Evolutionary conservation across 202 grass and related monocot species (phyloP).

Genomic region (Schoenoplectus triqueter): DNA sequence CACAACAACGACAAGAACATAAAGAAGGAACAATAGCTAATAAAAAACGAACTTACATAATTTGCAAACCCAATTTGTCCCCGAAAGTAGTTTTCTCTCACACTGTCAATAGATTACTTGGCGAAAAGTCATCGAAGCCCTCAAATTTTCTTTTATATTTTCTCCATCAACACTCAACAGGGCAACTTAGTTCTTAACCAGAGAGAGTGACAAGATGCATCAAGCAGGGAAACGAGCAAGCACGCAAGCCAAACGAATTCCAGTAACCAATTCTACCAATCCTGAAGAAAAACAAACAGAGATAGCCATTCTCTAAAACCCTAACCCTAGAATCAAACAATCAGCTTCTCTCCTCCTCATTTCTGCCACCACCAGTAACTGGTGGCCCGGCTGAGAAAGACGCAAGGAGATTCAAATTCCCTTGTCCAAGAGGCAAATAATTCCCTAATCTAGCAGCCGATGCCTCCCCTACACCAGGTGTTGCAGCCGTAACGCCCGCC

Average conservation of each 20-base stretch:
- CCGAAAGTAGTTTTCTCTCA: not conserved
- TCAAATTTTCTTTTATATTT: slow-evolving; percentile 14
- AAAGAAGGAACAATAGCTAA: slow-evolving; percentile 35
- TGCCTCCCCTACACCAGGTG: slow-evolving; percentile 57
- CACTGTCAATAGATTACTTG: slow-evolving; percentile 2
- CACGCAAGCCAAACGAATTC: not conserved
- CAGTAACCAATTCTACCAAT: slow-evolving; percentile 29
- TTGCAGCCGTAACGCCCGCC: slow-evolving; percentile 29
- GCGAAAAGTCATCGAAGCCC: slow-evolving; percentile 23
- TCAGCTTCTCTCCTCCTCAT: slow-evolving; percentile 68
- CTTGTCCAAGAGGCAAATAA: slow-evolving; percentile 82
- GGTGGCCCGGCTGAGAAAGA: slow-evolving; percentile 63
- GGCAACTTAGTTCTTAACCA: not conserved
- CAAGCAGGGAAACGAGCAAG: slow-evolving; percentile 7
- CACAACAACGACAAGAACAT: not conserved
- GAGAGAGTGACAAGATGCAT: not conserved
- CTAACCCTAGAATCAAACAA: slow-evolving; percentile 19
- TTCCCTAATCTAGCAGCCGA: slow-evolving; percentile 81
- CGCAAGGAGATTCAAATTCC: slow-evolving; percentile 87
- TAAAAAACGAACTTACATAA: slow-evolving; percentile 38
- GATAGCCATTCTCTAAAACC: slow-evolving; percentile 48
- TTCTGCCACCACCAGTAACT: slow-evolving; percentile 28
- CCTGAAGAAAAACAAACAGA: slow-evolving; percentile 23
- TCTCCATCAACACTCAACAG: not conserved
- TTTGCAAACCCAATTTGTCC: slow-evolving; percentile 39